Conservation (phyloP, 2,329 filamentous ascomycete genomes). For the Colletotrichum sp. region DNA sequence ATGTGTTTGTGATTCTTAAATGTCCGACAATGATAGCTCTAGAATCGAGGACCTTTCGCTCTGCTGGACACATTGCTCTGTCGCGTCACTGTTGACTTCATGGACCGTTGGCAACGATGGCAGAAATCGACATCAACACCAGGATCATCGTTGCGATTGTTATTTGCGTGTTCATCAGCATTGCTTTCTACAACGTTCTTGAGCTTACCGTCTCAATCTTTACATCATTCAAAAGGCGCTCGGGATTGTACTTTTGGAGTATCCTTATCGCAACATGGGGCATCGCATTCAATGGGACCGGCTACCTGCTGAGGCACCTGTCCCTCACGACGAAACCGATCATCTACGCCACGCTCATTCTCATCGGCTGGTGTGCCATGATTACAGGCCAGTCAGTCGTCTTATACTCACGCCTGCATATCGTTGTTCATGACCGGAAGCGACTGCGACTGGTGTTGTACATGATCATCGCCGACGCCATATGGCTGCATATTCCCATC, state of each 20-base stretch:
- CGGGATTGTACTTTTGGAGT: slow-evolving; percentile 45
- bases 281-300: slow-evolving; percentile 43
- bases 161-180: slow-evolving; percentile 32
- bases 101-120: neutral
- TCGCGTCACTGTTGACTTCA: neutral
- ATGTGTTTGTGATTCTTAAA: neutral
- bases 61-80: neutral
- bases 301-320: slow-evolving; percentile 52
- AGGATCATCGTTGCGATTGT: neutral
- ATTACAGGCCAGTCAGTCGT: slow-evolving; percentile 66
- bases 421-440: slow-evolving; percentile 56
- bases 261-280: slow-evolving; percentile 39
- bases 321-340: slow-evolving; percentile 36
- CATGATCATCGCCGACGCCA: slow-evolving; percentile 61
- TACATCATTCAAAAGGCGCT: slow-evolving; percentile 37
- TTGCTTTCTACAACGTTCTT: slow-evolving; percentile 39
- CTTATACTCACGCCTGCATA: slow-evolving; percentile 65
- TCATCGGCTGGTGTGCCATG: slow-evolving; percentile 54
- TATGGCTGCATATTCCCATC: slow-evolving; percentile 59
- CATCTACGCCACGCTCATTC: slow-evolving; percentile 36
- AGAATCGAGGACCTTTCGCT: rapidly evolving
- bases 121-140: neutral
- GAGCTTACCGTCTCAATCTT: slow-evolving; percentile 41
- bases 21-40: neutral
- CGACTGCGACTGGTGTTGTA: slow-evolving; percentile 53